These are phyloP conservation scores for Coniosporium tulheliwenetii DNA, from an alignment of 2,329 filamentous ascomycete species.

Conservation along the genomic window DNA sequence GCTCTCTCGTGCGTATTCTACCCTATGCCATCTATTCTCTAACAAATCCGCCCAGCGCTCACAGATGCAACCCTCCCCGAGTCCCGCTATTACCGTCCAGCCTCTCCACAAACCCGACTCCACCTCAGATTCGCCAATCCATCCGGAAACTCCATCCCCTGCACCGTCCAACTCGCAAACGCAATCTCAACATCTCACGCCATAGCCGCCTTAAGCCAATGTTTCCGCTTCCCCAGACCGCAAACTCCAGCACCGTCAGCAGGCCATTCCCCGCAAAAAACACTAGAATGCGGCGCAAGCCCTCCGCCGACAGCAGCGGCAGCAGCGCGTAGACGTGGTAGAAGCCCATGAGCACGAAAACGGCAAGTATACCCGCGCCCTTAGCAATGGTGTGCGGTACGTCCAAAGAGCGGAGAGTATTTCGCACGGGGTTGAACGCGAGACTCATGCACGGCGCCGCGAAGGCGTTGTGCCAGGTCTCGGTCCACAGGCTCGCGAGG, in stretches of 20 bases:
- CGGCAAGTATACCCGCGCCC: conserved; percentile 18
- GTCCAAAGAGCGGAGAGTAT: conserved; percentile 14
- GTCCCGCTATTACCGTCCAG: not conserved
- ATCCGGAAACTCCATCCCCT: conserved; percentile 16
- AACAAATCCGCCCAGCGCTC: not conserved
- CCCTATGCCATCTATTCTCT: not conserved
- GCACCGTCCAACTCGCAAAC: conserved; percentile 19
- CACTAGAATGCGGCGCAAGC: conserved; percentile 15
- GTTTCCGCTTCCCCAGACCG: conserved; percentile 19
- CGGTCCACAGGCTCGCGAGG: conserved; percentile 14
- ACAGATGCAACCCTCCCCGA: not conserved
- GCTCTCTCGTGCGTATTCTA: not conserved
- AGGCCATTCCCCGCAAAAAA: conserved; percentile 26
- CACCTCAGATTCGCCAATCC: conserved; percentile 16
- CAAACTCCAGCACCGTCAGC: conserved; percentile 14
- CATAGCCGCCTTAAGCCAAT: conserved; percentile 14
- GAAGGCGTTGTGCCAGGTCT: conserved; percentile 28
- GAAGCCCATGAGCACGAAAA: conserved; percentile 22
- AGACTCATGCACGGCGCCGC: conserved; percentile 22
- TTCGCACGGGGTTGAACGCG: conserved; percentile 21
- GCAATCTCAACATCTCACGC: conserved; percentile 19
- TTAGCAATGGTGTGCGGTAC: conserved; percentile 16
- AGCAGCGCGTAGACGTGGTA: conserved; percentile 23
- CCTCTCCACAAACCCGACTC: conserved; percentile 12
- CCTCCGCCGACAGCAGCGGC: conserved; percentile 17